Evolutionary conservation across 345 rosid species (phyloP), one percentile per base, ranked within the genome.

Genomic region (Heritiera littoralis): DNA sequence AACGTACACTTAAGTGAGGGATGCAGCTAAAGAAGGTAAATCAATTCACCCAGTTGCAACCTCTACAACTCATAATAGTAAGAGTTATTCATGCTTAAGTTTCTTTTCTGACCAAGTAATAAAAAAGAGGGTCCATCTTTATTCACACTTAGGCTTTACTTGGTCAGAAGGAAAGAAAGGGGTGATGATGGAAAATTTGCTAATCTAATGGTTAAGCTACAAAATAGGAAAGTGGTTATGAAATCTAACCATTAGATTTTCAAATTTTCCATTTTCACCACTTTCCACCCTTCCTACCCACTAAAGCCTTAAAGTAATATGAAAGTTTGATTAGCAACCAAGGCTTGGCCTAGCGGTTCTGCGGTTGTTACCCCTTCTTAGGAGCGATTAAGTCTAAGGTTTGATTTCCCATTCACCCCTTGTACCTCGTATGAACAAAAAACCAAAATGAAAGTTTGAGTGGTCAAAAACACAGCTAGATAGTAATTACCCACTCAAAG

Each of bases 91-190:
- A 48, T 12, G 56, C 74, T 48, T 69, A 46, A 23, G 5, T 48
- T 5, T 13, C 74, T 41, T 35, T 49, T 70, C 14, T 1, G 7
- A 23, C 49, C 41, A 48, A 48, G 72, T 23, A 49, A 48, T 48
- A 49, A 70, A n/a, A 70, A 70, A 70, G 58, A 70, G 41, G 41
- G 20, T 9, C 74, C 38, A 13, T 46, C 56, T 69, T 69, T 28
- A 28, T 13, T 11, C 12, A 48, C 4, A 56, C 74, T 71, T 71
- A 49, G 28, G 28, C 28, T 23, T 23, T 23, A 23, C 28, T 23
- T 23, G 28, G 28, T 23, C 28, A 23, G 28, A 23, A 23, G 28
- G 28, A 0, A 23, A 23, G 28, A 23, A 23, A 23, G 28, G 28
- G 28, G 28, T 23, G 28, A 23, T 23, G 28, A 23, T 23, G 28